A percentile compares a stretch with the other conserved stretches of the same genome.
phyloP scores from a whole-genome alignment of 148 eudicot genomes.

The Persicaria maculosa region DNA sequence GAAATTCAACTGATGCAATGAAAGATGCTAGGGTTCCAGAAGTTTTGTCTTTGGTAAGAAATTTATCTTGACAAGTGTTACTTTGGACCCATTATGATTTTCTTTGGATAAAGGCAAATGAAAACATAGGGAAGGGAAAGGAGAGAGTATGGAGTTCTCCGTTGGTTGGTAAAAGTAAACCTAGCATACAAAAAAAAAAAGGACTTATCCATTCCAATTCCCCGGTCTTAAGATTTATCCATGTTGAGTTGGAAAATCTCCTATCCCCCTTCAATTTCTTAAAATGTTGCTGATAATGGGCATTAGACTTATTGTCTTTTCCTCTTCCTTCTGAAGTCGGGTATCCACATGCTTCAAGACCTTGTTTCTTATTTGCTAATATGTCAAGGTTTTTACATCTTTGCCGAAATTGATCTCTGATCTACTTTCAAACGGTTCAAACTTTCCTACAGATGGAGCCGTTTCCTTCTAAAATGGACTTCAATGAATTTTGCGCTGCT shows the following conservation, averaged over 20 bases:
- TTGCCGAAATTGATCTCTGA: neutral
- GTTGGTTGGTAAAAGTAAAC: neutral
- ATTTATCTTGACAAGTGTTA: neutral
- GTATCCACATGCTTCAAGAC: neutral
- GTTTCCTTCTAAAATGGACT: slow-evolving; percentile 59
- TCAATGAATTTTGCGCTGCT: slow-evolving; percentile 87
- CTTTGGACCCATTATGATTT: neutral
- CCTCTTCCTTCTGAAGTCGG: neutral
- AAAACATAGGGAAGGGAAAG: neutral
- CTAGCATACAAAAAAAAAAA: neutral
- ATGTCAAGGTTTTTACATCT: neutral
- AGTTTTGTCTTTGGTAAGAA: slow-evolving; percentile 54
- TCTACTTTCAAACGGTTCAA: slow-evolving; percentile 3
- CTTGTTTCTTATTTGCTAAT: neutral
- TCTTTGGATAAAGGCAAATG: neutral
- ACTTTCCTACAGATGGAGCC: slow-evolving; percentile 62
- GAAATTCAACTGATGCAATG: slow-evolving; percentile 76
- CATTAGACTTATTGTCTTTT: neutral
- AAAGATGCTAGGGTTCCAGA: slow-evolving; percentile 69
- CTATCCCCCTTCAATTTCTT: neutral
- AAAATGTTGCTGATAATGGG: neutral
- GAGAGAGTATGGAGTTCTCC: neutral
- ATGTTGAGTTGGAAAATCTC: neutral
- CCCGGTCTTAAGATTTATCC: neutral
- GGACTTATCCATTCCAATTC: neutral